Conservation (phyloP, 257 asterid species). For the Anisodus acutangulus region DNA sequence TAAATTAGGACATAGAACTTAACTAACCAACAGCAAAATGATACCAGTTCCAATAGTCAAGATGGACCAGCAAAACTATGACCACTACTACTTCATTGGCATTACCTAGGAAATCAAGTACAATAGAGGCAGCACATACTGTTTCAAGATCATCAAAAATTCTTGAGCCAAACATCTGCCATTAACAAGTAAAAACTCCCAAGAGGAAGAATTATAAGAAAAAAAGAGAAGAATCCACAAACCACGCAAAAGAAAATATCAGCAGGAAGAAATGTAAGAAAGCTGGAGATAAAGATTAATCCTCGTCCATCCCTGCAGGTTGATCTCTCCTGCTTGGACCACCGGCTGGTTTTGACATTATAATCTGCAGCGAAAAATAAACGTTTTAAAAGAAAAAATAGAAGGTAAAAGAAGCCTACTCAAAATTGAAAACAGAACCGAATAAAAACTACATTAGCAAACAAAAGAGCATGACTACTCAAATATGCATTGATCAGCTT, state of each 20-base stretch:
- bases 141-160: constrained; percentile 22
- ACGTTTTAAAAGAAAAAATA: neutral
- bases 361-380: constrained; percentile 45
- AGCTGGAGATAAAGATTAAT: constrained; percentile 33
- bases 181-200: neutral
- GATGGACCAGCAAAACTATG: constrained; percentile 14
- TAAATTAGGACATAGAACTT: neutral
- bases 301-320: constrained; percentile 49
- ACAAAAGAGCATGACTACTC: neutral
- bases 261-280: neutral
- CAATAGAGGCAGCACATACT: neutral
- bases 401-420: neutral
- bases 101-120: constrained; percentile 6
- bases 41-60: neutral
- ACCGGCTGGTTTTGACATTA: constrained; percentile 66
- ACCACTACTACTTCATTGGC: neutral
- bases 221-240: constrained; percentile 9
- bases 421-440: neutral
- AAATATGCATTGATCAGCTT: neutral
- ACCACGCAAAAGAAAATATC: constrained; percentile 7
- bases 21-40: neutral
- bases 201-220: neutral
- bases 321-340: constrained; percentile 51
- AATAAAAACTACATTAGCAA: neutral
- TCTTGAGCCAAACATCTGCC: constrained; percentile 8